Evolutionary conservation across 257 asterid species (phyloP).

Genomic region (Anisodus tanguticus): DNA sequence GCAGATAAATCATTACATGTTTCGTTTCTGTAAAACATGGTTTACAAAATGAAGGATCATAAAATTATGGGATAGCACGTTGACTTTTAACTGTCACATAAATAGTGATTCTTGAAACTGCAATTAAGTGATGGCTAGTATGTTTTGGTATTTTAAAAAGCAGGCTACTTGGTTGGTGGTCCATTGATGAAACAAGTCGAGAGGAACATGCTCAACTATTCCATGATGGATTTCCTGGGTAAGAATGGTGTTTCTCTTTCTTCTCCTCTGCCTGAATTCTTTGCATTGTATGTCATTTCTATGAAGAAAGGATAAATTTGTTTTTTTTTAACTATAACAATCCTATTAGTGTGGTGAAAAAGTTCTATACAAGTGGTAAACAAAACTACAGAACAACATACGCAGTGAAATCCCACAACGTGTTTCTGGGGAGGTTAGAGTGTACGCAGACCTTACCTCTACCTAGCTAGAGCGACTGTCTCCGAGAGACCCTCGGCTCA

Average conservation of each 20-base stretch:
- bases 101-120: not conserved
- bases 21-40: conserved; percentile 1
- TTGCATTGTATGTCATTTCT: conserved; percentile 17
- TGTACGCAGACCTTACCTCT: no score
- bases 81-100: not conserved
- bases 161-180: conserved; percentile 99
- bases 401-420: no score
- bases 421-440: no score
- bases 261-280: conserved; percentile 8
- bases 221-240: conserved; percentile 78
- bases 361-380: not conserved
- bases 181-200: conserved; percentile 91
- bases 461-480: no score
- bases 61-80: not conserved
- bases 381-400: not conserved
- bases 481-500: no score
- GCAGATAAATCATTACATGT: not conserved
- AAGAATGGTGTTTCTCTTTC: conserved; percentile 31
- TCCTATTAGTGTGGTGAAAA: not conserved
- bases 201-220: conserved; percentile 89
- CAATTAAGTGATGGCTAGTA: conserved; percentile 24
- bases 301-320: not conserved
- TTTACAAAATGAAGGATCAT: conserved; percentile 19
- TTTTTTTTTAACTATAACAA: not conserved
- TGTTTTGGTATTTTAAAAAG: conserved; percentile 31